Percentiles rank a stretch among this genome's conserved stretches.
Evolutionary conservation across 441 rosid genomes (phyloP).

Genomic region (Mallotus japonicus): DNA sequence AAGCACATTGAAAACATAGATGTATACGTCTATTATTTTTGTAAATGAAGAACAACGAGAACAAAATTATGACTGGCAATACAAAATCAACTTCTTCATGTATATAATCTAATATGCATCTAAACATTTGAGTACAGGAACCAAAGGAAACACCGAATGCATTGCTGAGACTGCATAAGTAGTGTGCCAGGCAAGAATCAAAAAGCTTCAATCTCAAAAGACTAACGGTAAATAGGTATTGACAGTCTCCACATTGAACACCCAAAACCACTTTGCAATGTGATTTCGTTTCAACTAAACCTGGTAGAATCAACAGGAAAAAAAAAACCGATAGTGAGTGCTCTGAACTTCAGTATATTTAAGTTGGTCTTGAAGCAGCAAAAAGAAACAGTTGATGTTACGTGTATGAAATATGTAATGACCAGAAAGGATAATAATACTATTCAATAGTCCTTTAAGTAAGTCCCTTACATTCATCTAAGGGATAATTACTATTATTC

Average conservation of each 20-base stretch:
- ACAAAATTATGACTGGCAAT: background rate
- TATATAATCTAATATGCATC: background rate
- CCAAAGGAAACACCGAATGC: background rate
- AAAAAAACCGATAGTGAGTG: background rate
- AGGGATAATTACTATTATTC: too few species aligned
- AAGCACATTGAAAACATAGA: background rate
- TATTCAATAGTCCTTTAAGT: background rate
- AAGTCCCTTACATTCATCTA: background rate
- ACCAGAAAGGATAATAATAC: background rate
- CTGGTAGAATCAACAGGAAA: background rate
- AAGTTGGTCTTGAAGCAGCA: background rate
- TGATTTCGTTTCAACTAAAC: background rate
- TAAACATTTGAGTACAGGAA: background rate
- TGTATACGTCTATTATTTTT: constrained; percentile 3
- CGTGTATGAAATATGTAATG: background rate
- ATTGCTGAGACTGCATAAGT: background rate
- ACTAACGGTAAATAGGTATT: background rate
- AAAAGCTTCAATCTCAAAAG: background rate
- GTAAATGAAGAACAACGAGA: background rate
- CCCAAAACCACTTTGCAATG: background rate
- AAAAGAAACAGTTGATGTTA: background rate
- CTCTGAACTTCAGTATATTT: too few species aligned
- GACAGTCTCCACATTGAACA: background rate
- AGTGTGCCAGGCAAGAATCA: background rate
- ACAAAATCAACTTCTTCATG: constrained; percentile 5